Evolutionary conservation across 2,329 filamentous ascomycete species (phyloP).

Genomic region (Exutisphaerella laricina): DNA sequence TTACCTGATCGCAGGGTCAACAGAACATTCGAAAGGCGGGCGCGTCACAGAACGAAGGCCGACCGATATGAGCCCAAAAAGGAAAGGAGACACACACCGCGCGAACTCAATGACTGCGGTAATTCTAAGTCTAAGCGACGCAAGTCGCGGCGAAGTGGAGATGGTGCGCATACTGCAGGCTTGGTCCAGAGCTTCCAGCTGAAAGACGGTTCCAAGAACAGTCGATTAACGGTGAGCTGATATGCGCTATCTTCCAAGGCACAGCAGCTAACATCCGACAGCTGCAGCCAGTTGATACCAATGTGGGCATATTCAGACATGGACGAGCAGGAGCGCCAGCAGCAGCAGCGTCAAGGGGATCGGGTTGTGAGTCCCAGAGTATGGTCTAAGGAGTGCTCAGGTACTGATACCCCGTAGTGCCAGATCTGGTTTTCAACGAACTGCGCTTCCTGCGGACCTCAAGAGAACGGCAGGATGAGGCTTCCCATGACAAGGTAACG

Average conservation of each 20-base stretch:
- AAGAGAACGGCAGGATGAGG: conserved; percentile 26
- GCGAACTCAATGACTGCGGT: conserved; percentile 14
- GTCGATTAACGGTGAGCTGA: conserved; percentile 42
- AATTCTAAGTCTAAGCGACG: conserved; percentile 25
- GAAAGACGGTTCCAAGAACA: conserved; percentile 40
- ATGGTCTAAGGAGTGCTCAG: conserved; percentile 14
- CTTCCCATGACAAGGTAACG: too few relatives aligned
- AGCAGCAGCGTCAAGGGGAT: conserved; percentile 38
- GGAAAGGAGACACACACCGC: conserved; percentile 31
- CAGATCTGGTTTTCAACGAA: conserved; percentile 48
- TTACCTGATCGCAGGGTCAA: conserved; percentile 4
- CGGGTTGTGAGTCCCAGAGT: conserved; percentile 31
- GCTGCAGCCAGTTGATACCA: conserved; percentile 38
- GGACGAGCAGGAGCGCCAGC: conserved; percentile 44
- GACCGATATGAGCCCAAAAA: conserved; percentile 42
- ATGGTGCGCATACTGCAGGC: conserved; percentile 34
- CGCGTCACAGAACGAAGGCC: conserved; percentile 43
- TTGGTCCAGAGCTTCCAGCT: conserved; percentile 42
- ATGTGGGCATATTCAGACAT: conserved; percentile 45
- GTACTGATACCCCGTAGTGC: conserved; percentile 37
- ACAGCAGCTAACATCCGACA: conserved; percentile 18
- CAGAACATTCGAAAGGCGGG: conserved; percentile 38
- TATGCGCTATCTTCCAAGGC: background rate
- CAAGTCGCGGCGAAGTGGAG: conserved; percentile 35
- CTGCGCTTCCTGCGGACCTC: conserved; percentile 44